A percentile compares a stretch with the other conserved stretches of the same genome.
Evolutionary conservation across 441 rosid species (phyloP).

Genomic region (Populus hybrid): DNA sequence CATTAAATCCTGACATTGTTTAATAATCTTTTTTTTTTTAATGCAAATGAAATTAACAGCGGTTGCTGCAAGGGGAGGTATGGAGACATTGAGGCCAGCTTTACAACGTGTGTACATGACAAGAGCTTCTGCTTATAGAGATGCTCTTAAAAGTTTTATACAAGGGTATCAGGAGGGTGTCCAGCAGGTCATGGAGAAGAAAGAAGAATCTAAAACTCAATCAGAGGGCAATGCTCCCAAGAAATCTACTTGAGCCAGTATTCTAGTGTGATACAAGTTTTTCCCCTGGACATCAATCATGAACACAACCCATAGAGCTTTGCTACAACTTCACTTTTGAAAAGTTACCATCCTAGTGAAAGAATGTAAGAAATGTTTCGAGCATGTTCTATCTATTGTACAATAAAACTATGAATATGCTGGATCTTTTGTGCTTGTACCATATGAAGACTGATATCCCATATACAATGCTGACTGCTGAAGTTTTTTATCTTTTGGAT

Average conservation of each 20-base stretch:
- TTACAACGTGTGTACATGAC: slow-evolving; percentile 85
- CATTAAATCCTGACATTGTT: slow-evolving; percentile 14
- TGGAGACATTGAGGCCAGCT: slow-evolving; percentile 90
- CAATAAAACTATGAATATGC: not conserved
- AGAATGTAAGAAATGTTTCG: not conserved
- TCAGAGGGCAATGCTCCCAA: slow-evolving; percentile 35
- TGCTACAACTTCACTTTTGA: too few species aligned
- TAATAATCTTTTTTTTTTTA: not conserved
- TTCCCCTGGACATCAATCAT: slow-evolving; percentile 5
- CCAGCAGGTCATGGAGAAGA: slow-evolving; percentile 66
- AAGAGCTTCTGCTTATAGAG: slow-evolving; percentile 78
- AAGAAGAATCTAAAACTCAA: slow-evolving; percentile 44
- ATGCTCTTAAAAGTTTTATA: slow-evolving; percentile 72
- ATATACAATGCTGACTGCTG: not conserved
- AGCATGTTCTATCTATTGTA: not conserved
- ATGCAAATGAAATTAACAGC: slow-evolving; percentile 38
- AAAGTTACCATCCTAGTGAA: not conserved
- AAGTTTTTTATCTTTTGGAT: not conserved
- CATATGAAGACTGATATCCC: not conserved
- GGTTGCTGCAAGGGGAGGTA: slow-evolving; percentile 92
- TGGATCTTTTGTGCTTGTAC: not conserved
- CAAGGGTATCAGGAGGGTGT: slow-evolving; percentile 88
- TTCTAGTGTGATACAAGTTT: slow-evolving; percentile 8
- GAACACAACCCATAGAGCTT: not conserved
- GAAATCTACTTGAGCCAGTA: slow-evolving; percentile 32